Evolutionary conservation across 2,329 filamentous ascomycete species (phyloP), one percentile per base, ranked within the genome.

Genomic region (Beauveria sp.): DNA sequence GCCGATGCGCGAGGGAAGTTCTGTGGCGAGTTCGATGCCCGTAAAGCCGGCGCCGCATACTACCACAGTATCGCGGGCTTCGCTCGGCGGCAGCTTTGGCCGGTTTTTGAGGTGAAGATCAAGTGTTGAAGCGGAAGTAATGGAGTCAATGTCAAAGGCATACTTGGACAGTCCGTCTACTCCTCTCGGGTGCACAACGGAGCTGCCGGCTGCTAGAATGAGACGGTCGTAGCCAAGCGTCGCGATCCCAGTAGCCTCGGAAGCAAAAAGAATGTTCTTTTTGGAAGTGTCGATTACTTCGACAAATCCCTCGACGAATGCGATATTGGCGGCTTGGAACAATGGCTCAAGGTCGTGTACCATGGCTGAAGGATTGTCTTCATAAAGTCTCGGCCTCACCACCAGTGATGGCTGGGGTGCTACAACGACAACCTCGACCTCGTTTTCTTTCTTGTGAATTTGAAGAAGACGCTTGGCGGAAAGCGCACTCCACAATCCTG

Each of bases 401-500:
- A 71, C 70, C n/a, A 76, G 59, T 5, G 44, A 59, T 0, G 70
- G 68, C 53, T 72, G 65, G 0, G 73, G 73, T 3, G 73, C 66
- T 24, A 76, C 65, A 54, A 75, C 66, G 5, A 65, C 37, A 28
- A 76, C 66, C 24, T 72, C 64, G 34, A 73, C 62, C 12, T 65
- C 61, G 5, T 62, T 16, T 8, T 61, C 57, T 26, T 65, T 64
- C n/a, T 59, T 48, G 5, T 55, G 60, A 18, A 70, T 63, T 9
- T 65, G 64, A 14, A 72, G 65, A 14, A 75, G 69, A 2, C 72
- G 69, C 52, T 66, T 67, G 26, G 74, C 73, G 6, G 71, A 64
- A 1, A 76, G 65, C 7, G 73, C 74, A 41, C 72, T 75, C 71
- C 71, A 73, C 2, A 74, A 55, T 10, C 73, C 73, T 24, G 71